These are phyloP conservation scores for Neofusicoccum umdonicola DNA, from an alignment of 2,329 filamentous ascomycete genomes.

Conservation along the genomic window DNA sequence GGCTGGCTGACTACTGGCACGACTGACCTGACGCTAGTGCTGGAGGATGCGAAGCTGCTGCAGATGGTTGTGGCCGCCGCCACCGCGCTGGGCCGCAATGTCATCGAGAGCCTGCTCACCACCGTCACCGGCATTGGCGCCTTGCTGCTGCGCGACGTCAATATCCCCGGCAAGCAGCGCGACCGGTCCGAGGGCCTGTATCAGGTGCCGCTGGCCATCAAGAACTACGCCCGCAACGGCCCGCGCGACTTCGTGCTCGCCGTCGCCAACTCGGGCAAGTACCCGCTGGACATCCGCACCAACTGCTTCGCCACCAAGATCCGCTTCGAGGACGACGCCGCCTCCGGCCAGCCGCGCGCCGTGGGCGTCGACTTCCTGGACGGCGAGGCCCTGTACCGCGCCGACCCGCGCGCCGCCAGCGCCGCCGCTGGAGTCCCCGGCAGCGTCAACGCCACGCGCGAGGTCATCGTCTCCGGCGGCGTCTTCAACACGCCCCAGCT, in stretches of 20 bases:
- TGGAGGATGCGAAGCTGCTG: conserved; percentile 54
- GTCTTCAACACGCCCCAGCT: conserved; percentile 65
- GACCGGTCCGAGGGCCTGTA: conserved; percentile 52
- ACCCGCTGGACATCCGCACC: conserved; percentile 56
- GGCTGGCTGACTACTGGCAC: conserved; percentile 57
- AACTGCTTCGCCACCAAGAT: conserved; percentile 67
- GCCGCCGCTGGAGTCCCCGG: conserved; percentile 38
- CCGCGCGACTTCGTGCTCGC: conserved; percentile 56
- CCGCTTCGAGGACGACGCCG: conserved; percentile 62
- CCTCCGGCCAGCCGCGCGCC: conserved; percentile 46
- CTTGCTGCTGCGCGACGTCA: conserved; percentile 42
- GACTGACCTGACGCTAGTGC: conserved; percentile 40
- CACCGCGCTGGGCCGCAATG: conserved; percentile 48
- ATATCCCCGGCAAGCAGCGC: conserved; percentile 45
- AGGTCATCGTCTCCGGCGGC: conserved; percentile 50
- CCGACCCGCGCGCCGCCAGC: conserved; percentile 30
- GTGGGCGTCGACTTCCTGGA: conserved; percentile 45
- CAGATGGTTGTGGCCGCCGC: conserved; percentile 52
- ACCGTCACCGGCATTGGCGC: conserved; percentile 33
- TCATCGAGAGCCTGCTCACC: conserved; percentile 41
- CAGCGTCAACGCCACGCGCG: conserved; percentile 40
- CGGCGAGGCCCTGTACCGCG: conserved; percentile 39
- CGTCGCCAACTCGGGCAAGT: conserved; percentile 53
- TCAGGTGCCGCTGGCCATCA: conserved; percentile 59
- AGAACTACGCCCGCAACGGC: conserved; percentile 49